Conservation (phyloP, 805 yeast species). For the Yarrowia hollandica region DNA sequence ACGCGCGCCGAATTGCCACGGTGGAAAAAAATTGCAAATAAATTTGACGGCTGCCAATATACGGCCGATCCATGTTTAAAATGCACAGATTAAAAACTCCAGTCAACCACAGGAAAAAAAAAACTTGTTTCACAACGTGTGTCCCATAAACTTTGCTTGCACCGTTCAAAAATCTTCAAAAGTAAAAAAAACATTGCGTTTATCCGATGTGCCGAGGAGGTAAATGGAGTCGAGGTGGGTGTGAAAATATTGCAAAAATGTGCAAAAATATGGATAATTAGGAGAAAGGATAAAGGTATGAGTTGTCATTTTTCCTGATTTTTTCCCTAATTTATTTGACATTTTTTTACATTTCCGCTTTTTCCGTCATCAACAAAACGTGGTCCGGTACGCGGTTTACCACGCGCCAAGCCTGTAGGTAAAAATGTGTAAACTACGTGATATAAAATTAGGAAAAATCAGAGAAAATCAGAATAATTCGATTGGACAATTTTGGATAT, state of each 20-base stretch:
- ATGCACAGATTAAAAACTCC: no score
- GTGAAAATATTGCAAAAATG: no score
- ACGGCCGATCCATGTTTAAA: neutral
- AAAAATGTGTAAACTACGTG: no score
- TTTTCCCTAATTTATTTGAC: neutral
- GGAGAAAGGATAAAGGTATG: no score
- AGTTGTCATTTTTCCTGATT: neutral
- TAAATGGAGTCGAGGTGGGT: neutral
- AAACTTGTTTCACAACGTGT: conserved; percentile 18
- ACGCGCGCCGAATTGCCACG: no score
- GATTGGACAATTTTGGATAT: no score
- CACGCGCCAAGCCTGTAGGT: no score
- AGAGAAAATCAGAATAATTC: neutral
- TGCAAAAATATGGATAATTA: neutral
- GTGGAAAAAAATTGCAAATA: neutral
- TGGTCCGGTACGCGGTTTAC: neutral
- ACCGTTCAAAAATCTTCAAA: no score
- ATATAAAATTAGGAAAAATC: no score
- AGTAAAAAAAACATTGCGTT: no score
- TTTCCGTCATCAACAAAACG: neutral
- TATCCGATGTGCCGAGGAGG: neutral
- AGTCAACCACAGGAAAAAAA: neutral
- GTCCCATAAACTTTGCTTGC: conserved; percentile 2
- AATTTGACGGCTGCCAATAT: no score
- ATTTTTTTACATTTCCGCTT: neutral